Evolutionary conservation across 257 asterid species (phyloP).

Genomic region (Knoxia roxburghii): DNA sequence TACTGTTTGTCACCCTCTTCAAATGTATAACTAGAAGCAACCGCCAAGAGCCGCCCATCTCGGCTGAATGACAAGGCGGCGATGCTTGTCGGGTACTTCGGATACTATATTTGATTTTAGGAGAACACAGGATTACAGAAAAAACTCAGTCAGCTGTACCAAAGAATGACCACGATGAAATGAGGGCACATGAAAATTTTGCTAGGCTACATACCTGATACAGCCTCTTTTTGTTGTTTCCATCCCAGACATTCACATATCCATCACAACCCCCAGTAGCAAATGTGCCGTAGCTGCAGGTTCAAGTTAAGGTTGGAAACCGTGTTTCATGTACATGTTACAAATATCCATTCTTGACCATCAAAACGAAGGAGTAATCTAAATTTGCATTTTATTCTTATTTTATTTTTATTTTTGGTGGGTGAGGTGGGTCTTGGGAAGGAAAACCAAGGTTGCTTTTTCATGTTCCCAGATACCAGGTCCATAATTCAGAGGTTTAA

Average conservation of each 20-base stretch:
- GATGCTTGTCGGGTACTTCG: constrained; percentile 78
- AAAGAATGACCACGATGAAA: not conserved
- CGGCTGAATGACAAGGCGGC: constrained; percentile 88
- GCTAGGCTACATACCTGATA: constrained; percentile 53
- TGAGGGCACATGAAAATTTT: not conserved
- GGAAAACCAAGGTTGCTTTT: not conserved
- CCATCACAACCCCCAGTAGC: constrained; percentile 97
- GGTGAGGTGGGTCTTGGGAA: too few species aligned
- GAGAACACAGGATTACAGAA: constrained; percentile 6
- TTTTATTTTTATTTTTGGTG: too few species aligned
- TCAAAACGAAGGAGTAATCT: not conserved
- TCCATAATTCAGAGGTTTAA: not conserved
- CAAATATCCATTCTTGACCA: not conserved
- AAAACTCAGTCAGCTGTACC: not conserved
- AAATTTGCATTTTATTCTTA: too few species aligned
- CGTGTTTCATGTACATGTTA: not conserved
- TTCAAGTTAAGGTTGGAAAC: too few species aligned
- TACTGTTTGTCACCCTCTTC: constrained; percentile 92
- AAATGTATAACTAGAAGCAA: constrained; percentile 88
- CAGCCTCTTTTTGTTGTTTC: constrained; percentile 88
- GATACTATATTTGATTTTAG: constrained; percentile 41
- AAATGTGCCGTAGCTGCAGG: constrained; percentile 74
- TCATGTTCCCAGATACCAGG: not conserved
- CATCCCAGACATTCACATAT: constrained; percentile 94
- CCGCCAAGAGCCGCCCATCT: constrained; percentile 80